A percentile compares a stretch with the other conserved stretches of the same genome.
phyloP scores from a whole-genome alignment of 768 basidiomycete species.

The Psilocybe sp. region DNA sequence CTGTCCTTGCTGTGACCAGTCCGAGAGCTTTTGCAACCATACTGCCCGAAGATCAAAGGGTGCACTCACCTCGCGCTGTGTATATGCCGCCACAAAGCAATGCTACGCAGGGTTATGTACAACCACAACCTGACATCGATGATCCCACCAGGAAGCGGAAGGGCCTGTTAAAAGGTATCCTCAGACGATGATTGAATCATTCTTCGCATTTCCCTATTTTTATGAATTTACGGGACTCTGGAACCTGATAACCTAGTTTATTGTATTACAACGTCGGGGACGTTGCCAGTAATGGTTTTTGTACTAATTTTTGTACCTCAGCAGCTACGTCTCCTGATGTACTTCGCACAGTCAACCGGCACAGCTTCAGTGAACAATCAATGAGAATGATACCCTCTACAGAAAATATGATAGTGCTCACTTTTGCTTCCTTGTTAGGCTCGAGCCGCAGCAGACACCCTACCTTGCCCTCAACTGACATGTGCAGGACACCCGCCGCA shows the following conservation, averaged over 20 bases:
- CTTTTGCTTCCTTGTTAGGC: slow-evolving; percentile 95
- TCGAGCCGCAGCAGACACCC: slow-evolving; percentile 92
- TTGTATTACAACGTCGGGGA: slow-evolving; percentile 18
- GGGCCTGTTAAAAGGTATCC: slow-evolving; percentile 41
- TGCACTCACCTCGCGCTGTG: too few species aligned
- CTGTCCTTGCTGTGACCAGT: too few species aligned
- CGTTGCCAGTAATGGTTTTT: slow-evolving; percentile 38
- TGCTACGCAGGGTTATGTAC: too few species aligned
- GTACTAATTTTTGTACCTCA: slow-evolving; percentile 60
- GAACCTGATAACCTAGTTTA: slow-evolving; percentile 9
- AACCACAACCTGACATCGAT: slow-evolving; percentile 17
- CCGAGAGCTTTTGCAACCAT: too few species aligned
- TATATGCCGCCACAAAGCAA: too few species aligned
- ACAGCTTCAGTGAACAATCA: slow-evolving; percentile 52
- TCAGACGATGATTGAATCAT: slow-evolving; percentile 28
- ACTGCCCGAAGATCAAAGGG: too few species aligned
- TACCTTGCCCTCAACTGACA: slow-evolving; percentile 88
- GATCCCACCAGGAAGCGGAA: slow-evolving; percentile 39
- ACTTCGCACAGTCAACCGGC: slow-evolving; percentile 89
- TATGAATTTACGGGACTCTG: slow-evolving; percentile 11
- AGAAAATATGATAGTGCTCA: slow-evolving; percentile 27
- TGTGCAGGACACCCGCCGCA: slow-evolving; percentile 94
- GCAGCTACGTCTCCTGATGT: slow-evolving; percentile 88
- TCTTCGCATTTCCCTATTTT: slow-evolving; percentile 4
- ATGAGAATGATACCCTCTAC: not conserved